A percentile compares a stretch with the other conserved stretches of the same genome.
Conservation (phyloP, 371 early-diverging fungal genomes). For the Lichtheimia ramosa region DNA sequence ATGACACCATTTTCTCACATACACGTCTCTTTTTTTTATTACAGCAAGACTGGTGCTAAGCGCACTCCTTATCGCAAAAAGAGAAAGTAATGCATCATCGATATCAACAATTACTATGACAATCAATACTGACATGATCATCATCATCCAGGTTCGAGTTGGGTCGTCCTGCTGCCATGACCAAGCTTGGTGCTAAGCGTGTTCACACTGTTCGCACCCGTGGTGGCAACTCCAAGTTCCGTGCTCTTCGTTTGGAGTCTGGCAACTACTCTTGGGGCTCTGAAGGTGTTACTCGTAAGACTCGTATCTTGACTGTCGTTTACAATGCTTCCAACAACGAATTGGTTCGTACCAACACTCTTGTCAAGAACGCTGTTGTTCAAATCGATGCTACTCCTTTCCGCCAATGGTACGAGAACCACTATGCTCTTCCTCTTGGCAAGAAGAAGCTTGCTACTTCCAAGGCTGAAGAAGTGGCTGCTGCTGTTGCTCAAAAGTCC, state of each 20-base stretch:
- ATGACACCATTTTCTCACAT: not conserved
- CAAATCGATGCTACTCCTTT: constrained; percentile 99
- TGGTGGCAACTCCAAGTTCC: constrained; percentile 98
- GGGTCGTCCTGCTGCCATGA: constrained; percentile 97
- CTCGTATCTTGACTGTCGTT: constrained; percentile 95
- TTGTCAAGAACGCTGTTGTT: constrained; percentile 98
- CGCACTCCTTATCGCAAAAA: constrained; percentile 14
- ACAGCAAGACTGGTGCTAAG: constrained; percentile 15
- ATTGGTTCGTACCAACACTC: constrained; percentile 99
- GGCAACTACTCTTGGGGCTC: constrained; percentile 99
- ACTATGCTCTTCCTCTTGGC: constrained; percentile 90
- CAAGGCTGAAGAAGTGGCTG: constrained; percentile 6
- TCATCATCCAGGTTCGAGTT: constrained; percentile 88
- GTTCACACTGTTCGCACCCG: constrained; percentile 91
- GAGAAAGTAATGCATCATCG: constrained; percentile 11
- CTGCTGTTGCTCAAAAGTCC: constrained; percentile 57
- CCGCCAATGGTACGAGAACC: constrained; percentile 98
- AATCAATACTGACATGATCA: not conserved
- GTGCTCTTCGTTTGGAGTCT: constrained; percentile 96
- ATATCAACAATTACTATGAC: no score
- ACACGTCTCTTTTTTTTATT: not conserved
- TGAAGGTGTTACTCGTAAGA: constrained; percentile 92
- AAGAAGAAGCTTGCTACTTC: constrained; percentile 78
- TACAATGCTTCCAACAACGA: constrained; percentile 99
- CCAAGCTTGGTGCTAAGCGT: constrained; percentile 95